Conservation (phyloP, 495 filamentous ascomycete species). For the Aspergillus ostianus region DNA sequence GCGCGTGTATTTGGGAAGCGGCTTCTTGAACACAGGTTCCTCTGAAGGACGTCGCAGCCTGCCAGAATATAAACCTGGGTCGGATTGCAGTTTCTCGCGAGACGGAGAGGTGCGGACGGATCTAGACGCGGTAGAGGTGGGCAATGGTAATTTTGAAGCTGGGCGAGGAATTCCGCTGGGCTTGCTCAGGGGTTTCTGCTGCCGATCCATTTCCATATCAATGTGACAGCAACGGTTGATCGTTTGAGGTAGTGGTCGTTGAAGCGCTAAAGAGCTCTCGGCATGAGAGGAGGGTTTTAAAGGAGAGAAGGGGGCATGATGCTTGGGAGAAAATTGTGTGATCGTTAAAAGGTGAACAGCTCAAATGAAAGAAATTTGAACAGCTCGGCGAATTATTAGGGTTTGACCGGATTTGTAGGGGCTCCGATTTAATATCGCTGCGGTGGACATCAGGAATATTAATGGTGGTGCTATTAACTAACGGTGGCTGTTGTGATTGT, state of each 20-base stretch:
- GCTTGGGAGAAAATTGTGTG: not conserved
- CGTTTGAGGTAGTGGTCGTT: not conserved
- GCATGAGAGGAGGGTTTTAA: slow-evolving; percentile 5
- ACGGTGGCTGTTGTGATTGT: too few relatives aligned
- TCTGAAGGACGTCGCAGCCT: slow-evolving; percentile 42
- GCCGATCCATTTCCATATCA: slow-evolving; percentile 34
- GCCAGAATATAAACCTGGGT: slow-evolving; percentile 37
- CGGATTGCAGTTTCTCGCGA: slow-evolving; percentile 41
- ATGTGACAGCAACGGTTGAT: not conserved
- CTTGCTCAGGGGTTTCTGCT: slow-evolving; percentile 28
- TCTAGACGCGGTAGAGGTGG: slow-evolving; percentile 34
- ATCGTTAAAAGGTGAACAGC: not conserved
- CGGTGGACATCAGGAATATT: slow-evolving; percentile 7
- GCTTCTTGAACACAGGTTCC: slow-evolving; percentile 41
- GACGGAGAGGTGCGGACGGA: slow-evolving; percentile 46
- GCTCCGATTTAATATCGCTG: slow-evolving; percentile 2
- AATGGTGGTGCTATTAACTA: slow-evolving; percentile 1
- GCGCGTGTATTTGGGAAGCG: slow-evolving; percentile 28
- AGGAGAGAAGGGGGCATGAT: slow-evolving; percentile 9
- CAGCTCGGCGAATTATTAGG: not conserved
- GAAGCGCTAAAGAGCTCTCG: not conserved
- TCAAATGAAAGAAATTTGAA: not conserved
- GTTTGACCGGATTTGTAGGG: not conserved
- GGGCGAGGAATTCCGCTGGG: slow-evolving; percentile 43
- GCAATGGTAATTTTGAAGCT: slow-evolving; percentile 42